Percentiles rank a stretch among this genome's conserved stretches.
Conservation (phyloP, 495 filamentous ascomycete genomes). For the Peziza echinospora region DNA sequence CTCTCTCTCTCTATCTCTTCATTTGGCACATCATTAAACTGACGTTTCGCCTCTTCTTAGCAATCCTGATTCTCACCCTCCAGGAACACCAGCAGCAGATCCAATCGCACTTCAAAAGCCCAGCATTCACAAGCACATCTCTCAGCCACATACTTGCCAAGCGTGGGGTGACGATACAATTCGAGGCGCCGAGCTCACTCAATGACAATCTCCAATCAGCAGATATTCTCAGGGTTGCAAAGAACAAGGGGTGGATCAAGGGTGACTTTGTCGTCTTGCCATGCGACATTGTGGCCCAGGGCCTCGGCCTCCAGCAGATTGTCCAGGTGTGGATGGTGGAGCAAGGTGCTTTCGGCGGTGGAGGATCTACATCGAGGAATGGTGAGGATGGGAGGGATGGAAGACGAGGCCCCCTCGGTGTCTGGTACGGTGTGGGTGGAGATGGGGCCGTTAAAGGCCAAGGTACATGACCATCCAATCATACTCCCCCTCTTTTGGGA, state of each 20-base stretch:
- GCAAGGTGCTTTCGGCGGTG: slow-evolving; percentile 38
- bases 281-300: slow-evolving; percentile 75
- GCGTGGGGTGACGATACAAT: slow-evolving; percentile 10
- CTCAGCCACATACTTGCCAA: slow-evolving; percentile 10
- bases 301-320: slow-evolving; percentile 30
- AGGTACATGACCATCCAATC: no score
- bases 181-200: slow-evolving; percentile 15
- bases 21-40: no score
- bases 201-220: slow-evolving; percentile 41
- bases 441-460: slow-evolving; percentile 40
- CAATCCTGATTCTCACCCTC: slow-evolving; percentile 17
- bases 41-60: no score
- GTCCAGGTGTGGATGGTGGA: slow-evolving; percentile 81
- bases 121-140: slow-evolving; percentile 16
- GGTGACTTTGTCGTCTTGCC: slow-evolving; percentile 78
- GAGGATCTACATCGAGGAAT: slow-evolving; percentile 19
- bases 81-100: slow-evolving; percentile 16
- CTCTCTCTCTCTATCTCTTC: not conserved
- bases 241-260: slow-evolving; percentile 31
- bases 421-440: slow-evolving; percentile 75
- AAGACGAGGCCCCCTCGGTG: slow-evolving; percentile 53
- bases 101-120: slow-evolving; percentile 17
- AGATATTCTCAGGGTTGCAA: slow-evolving; percentile 52
- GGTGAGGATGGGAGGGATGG: slow-evolving; percentile 27
- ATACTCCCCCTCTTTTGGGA: no score